Evolutionary conservation across 1,284 basidiomycete genomes (phyloP).

Genomic region (Ustanciosporium gigantosporum): DNA sequence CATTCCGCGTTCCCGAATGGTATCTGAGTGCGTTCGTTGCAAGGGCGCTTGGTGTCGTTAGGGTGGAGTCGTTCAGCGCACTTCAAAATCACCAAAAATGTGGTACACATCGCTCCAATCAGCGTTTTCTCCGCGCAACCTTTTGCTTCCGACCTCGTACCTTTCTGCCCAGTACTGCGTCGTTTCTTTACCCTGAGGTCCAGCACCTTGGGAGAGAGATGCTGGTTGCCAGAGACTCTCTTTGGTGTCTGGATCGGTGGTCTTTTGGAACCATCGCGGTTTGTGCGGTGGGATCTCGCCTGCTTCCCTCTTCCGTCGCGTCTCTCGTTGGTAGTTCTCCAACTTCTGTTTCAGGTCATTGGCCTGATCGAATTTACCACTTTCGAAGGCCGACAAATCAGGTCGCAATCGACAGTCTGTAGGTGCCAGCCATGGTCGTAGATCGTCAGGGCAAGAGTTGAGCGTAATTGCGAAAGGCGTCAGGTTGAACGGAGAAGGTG

Average conservation of each 20-base stretch:
- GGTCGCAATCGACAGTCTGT: constrained; percentile 93
- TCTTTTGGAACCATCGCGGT: constrained; percentile 67
- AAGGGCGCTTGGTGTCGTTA: too few species aligned
- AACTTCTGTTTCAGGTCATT: constrained; percentile 83
- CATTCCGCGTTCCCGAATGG: too few species aligned
- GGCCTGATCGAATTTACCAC: constrained; percentile 84
- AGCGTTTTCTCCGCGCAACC: constrained; percentile 16
- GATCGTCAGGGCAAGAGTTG: constrained; percentile 74
- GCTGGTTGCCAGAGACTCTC: constrained; percentile 51
- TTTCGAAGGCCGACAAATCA: constrained; percentile 92
- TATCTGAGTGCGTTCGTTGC: too few species aligned
- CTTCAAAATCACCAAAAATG: constrained; percentile 54
- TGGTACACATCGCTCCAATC: constrained; percentile 42
- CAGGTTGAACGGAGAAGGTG: constrained; percentile 68
- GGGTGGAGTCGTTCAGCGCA: constrained; percentile 6
- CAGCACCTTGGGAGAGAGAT: constrained; percentile 1
- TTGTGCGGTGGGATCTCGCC: constrained; percentile 74
- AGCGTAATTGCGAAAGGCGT: constrained; percentile 94
- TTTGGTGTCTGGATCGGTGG: constrained; percentile 49
- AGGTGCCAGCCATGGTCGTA: constrained; percentile 77
- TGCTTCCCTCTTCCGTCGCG: constrained; percentile 75
- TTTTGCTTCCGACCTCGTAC: constrained; percentile 28
- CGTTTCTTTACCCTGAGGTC: constrained; percentile 8
- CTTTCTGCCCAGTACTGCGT: constrained; percentile 51
- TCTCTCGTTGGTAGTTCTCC: constrained; percentile 84